Base-by-base conservation (phyloP, 495 filamentous ascomycete genomes). In the Podospora appendiculata region DNA sequence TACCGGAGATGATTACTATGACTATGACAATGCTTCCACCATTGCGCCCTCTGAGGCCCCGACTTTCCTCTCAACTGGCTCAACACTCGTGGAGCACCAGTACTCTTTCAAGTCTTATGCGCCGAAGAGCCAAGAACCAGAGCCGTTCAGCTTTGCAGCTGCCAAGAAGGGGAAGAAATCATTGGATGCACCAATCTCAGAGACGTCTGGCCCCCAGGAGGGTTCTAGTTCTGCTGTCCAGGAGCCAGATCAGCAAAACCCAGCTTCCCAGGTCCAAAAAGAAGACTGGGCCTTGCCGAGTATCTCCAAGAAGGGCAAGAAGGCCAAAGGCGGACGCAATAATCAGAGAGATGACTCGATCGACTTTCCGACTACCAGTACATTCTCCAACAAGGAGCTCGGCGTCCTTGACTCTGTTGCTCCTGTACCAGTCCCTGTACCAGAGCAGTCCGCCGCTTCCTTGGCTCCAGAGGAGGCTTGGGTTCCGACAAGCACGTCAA, bases 81-180 rank as follows among this genome's bases (percentile, higher is more conserved):
- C 56, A 19, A 58, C 56, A 8, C 45, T 47, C 6, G 11, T 58
- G 35, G 56, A 49, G 16, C 42, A 25, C 8, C 47, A 32, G 11
- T 45, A 52, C 4, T 52, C 49, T 5, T 55, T 32, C 6, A 42
- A 16, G 44, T 46, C 49, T 18, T 50, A 40, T 57, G 41, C 41
- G 50, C 58, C 42, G 41, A 44, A 35, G 35, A 34, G 8, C 12
- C 41, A 32, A 10, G 17, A 41, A 41, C 14, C 41, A 1, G 45
- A 54, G n/a, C 39, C 48, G 36, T 56, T 47, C 41, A 41, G 35
- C 17, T 34, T 43, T 50, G 9, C 48, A 9, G 33, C 47, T 17
- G 41, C 58, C 3, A 69, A 63, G 45, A 71, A 65, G 49, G 52
- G 60, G n/a, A 67, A 60, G 43, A 64, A 59, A 38, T n/a, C 41